Base-by-base conservation (phyloP, 208 protist species). In the Crithidia brevicula region DNA sequence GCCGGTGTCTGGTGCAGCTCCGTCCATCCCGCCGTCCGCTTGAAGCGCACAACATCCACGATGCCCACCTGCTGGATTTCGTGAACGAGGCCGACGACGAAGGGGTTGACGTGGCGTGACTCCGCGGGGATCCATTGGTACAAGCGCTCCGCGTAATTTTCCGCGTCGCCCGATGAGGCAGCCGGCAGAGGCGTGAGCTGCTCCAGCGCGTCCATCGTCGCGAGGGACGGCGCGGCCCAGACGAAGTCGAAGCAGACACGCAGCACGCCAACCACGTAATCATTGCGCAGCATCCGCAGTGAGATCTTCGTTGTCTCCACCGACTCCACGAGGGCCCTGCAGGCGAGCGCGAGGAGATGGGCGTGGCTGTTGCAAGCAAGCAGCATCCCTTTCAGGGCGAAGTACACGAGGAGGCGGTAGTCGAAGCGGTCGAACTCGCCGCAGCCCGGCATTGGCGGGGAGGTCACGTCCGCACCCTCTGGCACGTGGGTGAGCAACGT, bases 341-440 rank as follows among this genome's bases (percentile, higher is more conserved):
- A 92, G 28, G 81, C 80, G 23, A 92, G 57, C 22, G 63, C 20
- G 10, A 91, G 61, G 28, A 91, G 66, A 60, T 86, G 72, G 2
- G 64, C 42, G 51, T 83, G 20, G 40, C 25, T 40, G 23, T 43
- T 66, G 73, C 83, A 92, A 15, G 90, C 85, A 4, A 77, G 45
- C 47, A 95, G 71, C 81, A 95, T 86, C 20, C 88, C 79, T 45
- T 82, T 83, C 27, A 92, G 68, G 3, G 67, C 61, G 28, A 93
- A 69, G 67, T 87, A 85, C n/a, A 85, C 59, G 22, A 95, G 70
- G 10, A 92, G 70, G 57, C 72, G 82, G 74, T 95, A 95, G 62
- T 95, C 89, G 25, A 83, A 67, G 20, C 69, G 67, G 61, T 88
- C 82, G 30, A 64, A 67, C 40, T 68, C 51, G 50, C 15, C 18